phyloP scores from a whole-genome alignment of 345 rosid species.

The Aquilaria malaccensis region DNA sequence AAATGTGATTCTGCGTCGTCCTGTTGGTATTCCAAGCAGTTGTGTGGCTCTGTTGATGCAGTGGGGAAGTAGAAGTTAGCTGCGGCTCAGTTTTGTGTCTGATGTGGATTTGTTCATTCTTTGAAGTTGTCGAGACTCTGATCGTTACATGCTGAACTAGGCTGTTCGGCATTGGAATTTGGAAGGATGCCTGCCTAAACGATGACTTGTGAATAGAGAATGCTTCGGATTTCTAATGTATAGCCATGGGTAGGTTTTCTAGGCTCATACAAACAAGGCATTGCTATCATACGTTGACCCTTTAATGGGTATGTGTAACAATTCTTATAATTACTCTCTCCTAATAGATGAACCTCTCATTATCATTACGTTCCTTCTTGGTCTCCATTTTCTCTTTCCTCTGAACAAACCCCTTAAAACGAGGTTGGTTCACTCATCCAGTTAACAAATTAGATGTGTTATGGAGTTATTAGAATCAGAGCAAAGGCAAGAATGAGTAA shows the following conservation, averaged over 20 bases:
- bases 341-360: no score
- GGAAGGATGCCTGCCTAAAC: slow-evolving; percentile 7
- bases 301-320: slow-evolving; percentile 14
- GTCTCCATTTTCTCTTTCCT: not conserved
- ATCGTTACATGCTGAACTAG: slow-evolving; percentile 13
- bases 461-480: no score
- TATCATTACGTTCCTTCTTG: not conserved
- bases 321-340: slow-evolving; percentile 1
- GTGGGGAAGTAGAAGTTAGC: slow-evolving; percentile 15
- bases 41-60: slow-evolving; percentile 25
- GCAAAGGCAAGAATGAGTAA: no score
- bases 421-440: no score
- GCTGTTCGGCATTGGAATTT: slow-evolving; percentile 5
- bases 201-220: slow-evolving; percentile 11
- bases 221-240: slow-evolving; percentile 5
- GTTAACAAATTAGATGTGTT: no score
- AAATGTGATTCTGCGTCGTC: not conserved
- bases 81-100: slow-evolving; percentile 4
- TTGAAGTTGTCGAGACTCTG: slow-evolving; percentile 9
- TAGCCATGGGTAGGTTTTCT: not conserved
- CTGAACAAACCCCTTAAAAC: no score
- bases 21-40: slow-evolving; percentile 15
- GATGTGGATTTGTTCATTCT: slow-evolving; percentile 30
- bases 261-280: slow-evolving; percentile 2
- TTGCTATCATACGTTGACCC: slow-evolving; percentile 6